These are phyloP conservation scores for Mortierella sp. DNA, from an alignment of 371 early-diverging fungal genomes.

Conservation along the genomic window DNA sequence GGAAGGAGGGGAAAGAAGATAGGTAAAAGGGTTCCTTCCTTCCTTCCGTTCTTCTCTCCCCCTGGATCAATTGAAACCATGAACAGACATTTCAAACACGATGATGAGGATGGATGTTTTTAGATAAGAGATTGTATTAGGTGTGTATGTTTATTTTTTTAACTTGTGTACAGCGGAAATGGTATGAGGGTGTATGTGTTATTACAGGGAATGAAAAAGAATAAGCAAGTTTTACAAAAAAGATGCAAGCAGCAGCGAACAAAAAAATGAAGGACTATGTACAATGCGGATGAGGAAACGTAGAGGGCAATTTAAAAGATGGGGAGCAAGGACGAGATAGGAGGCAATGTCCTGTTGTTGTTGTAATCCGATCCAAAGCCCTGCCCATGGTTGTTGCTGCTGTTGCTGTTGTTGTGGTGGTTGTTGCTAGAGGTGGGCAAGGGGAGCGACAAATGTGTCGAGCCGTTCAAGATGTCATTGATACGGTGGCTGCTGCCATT, in stretches of 20 bases:
- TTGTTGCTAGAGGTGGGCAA: slow-evolving; percentile 63
- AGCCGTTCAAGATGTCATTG: slow-evolving; percentile 57
- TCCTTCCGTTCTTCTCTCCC: neutral
- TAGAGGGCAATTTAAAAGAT: slow-evolving; percentile 30
- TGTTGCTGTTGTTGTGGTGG: slow-evolving; percentile 40
- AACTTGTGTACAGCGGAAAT: neutral
- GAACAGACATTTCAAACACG: neutral
- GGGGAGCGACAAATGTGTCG: slow-evolving; percentile 62
- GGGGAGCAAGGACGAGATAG: slow-evolving; percentile 58
- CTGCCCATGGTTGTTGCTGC: slow-evolving; percentile 23
- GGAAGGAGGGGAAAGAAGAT: neutral
- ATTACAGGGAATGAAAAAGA: neutral
- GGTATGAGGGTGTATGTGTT: slow-evolving; percentile 7
- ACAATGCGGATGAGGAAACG: slow-evolving; percentile 13
- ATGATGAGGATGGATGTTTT: neutral
- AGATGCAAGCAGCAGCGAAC: slow-evolving; percentile 5
- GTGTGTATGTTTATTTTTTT: neutral
- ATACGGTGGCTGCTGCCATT: slow-evolving; percentile 42
- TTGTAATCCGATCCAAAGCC: slow-evolving; percentile 50
- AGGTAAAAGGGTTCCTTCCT: neutral
- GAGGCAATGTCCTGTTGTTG: slow-evolving; percentile 50
- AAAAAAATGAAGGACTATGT: slow-evolving; percentile 24
- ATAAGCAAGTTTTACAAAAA: slow-evolving; percentile 6
- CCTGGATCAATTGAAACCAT: neutral
- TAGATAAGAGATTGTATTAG: slow-evolving; percentile 6